Conservation (phyloP, 345 rosid genomes). For the Lepidium africanum region DNA sequence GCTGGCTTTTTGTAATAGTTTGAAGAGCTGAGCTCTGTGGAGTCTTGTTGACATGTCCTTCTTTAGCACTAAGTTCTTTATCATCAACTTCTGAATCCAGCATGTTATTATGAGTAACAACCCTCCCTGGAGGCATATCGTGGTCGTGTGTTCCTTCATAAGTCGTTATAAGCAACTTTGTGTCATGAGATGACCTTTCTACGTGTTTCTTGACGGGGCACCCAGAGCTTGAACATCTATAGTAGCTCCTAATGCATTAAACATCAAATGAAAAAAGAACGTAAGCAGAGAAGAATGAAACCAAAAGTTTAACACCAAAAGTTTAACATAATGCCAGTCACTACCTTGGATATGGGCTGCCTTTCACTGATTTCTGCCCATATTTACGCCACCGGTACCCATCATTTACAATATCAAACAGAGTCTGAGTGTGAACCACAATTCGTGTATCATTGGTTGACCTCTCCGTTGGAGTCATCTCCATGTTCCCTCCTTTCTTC, state of each 20-base stretch:
- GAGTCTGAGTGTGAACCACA: constrained; percentile 52
- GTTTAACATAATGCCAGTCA: background rate
- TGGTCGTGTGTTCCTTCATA: constrained; percentile 92
- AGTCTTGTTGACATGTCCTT: constrained; percentile 24
- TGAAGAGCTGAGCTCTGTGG: constrained; percentile 19
- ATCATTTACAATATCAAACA: constrained; percentile 72
- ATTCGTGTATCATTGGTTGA: constrained; percentile 43
- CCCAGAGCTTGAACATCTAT: constrained; percentile 87
- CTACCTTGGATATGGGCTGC: constrained; percentile 93
- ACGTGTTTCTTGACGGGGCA: constrained; percentile 90
- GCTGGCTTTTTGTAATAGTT: constrained; percentile 4
- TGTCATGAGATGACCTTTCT: constrained; percentile 70
- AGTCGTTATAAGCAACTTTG: constrained; percentile 61
- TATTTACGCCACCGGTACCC: constrained; percentile 99
- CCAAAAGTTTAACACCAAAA: background rate
- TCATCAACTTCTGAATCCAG: constrained; percentile 23
- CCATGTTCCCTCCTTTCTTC: constrained; percentile 45
- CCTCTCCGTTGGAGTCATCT: constrained; percentile 40
- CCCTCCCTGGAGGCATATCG: constrained; percentile 68
- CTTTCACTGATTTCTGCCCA: constrained; percentile 95
- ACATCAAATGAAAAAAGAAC: background rate
- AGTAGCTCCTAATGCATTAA: constrained; percentile 65
- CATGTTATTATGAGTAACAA: constrained; percentile 45
- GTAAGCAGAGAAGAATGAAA: background rate
- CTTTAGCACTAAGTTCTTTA: constrained; percentile 35